These are phyloP conservation scores for Citropsis articulata DNA, from an alignment of 345 rosid species.

Conservation along the genomic window DNA sequence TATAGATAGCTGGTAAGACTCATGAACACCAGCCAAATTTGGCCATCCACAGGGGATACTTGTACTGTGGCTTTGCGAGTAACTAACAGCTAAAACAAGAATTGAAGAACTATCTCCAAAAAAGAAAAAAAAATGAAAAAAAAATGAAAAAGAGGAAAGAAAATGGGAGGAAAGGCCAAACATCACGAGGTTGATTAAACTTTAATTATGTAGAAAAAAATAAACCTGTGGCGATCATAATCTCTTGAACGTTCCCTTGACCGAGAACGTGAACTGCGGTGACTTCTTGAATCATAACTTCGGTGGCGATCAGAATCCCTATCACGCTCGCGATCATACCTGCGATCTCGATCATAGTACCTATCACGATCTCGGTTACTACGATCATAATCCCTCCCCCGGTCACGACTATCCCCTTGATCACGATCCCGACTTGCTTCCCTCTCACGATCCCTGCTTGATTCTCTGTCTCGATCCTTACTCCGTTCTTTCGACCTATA, in stretches of 20 bases:
- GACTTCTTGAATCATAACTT: conserved; percentile 75
- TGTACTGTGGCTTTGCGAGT: background rate
- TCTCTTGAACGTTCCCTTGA: conserved; percentile 78
- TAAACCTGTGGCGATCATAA: conserved; percentile 80
- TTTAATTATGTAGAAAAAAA: background rate
- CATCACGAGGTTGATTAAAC: background rate
- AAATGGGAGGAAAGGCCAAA: background rate
- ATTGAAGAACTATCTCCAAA: background rate
- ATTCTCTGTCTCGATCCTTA: conserved; percentile 29
- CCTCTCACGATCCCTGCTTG: conserved; percentile 44
- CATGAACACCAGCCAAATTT: background rate
- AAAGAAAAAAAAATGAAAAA: too few relatives aligned
- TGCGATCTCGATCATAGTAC: conserved; percentile 68
- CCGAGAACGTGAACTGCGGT: conserved; percentile 77
- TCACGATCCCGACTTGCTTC: conserved; percentile 70
- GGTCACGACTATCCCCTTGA: conserved; percentile 69
- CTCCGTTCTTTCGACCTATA: conserved; percentile 81
- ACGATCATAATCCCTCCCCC: conserved; percentile 78
- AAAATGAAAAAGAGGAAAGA: too few relatives aligned
- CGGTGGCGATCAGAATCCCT: conserved; percentile 68
- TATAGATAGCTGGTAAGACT: background rate
- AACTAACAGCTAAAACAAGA: background rate
- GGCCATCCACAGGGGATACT: background rate
- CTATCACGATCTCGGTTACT: conserved; percentile 87
- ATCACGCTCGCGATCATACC: conserved; percentile 58